A percentile compares a stretch with the other conserved stretches of the same genome.
Evolutionary conservation across 768 basidiomycete genomes (phyloP).

Genomic region (Suillus subalutaceus): DNA sequence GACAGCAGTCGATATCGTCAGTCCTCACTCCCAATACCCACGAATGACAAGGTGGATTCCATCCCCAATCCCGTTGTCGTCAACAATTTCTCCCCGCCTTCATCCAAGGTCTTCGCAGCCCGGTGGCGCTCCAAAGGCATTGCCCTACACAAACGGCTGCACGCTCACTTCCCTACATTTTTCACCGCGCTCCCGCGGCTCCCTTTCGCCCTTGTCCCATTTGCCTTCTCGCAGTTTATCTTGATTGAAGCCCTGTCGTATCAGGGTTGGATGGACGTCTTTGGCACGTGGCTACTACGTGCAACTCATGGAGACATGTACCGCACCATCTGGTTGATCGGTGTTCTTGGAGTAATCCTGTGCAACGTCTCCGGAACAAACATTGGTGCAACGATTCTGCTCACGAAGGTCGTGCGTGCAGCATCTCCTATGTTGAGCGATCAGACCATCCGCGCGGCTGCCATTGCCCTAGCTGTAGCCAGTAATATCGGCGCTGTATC

Average conservation of each 20-base stretch:
- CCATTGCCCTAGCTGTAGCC: slow-evolving; percentile 78
- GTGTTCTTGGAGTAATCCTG: slow-evolving; percentile 69
- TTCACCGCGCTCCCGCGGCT: slow-evolving; percentile 65
- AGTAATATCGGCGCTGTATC: slow-evolving; percentile 92
- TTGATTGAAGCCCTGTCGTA: slow-evolving; percentile 82
- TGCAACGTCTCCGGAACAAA: slow-evolving; percentile 89
- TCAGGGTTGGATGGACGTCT: slow-evolving; percentile 88
- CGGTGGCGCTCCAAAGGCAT: background rate
- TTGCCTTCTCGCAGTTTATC: slow-evolving; percentile 94
- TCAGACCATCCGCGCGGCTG: slow-evolving; percentile 53
- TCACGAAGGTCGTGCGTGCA: slow-evolving; percentile 75
- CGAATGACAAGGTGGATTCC: slow-evolving; percentile 4
- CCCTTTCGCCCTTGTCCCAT: slow-evolving; percentile 83
- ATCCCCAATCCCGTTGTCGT: slow-evolving; percentile 2
- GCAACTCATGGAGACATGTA: slow-evolving; percentile 46
- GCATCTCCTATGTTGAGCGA: slow-evolving; percentile 38
- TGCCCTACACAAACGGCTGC: slow-evolving; percentile 16
- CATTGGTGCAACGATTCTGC: slow-evolving; percentile 88
- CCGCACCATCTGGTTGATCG: slow-evolving; percentile 66
- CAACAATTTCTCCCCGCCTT: background rate
- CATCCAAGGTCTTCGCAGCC: background rate
- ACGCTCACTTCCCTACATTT: slow-evolving; percentile 67
- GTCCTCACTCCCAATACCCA: background rate
- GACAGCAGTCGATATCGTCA: background rate
- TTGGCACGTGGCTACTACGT: slow-evolving; percentile 65